Evolutionary conservation across 2,329 filamentous ascomycete species (phyloP).

Genomic region (Penicillium palitans): DNA sequence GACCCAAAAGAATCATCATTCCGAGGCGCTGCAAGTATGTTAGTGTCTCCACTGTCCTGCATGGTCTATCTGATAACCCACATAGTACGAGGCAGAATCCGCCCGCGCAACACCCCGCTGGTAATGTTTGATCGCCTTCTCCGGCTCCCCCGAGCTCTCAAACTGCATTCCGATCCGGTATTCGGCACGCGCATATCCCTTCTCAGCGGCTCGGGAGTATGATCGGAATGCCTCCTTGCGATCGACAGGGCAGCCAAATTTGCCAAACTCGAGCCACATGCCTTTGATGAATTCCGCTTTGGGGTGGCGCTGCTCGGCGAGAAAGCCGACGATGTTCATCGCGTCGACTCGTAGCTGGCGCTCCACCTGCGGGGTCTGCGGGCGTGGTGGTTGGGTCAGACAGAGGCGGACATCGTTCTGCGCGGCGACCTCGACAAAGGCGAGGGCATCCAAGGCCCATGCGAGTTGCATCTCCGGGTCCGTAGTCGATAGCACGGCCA

Average conservation of each 20-base stretch:
- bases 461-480: constrained; percentile 95
- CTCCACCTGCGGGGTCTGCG: constrained; percentile 80
- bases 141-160: constrained; percentile 88
- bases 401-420: constrained; percentile 72
- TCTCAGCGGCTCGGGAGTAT: constrained; percentile 81
- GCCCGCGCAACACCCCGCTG: constrained; percentile 73
- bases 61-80: constrained; percentile 33
- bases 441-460: constrained; percentile 91
- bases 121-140: constrained; percentile 90
- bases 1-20: constrained; percentile 95
- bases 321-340: constrained; percentile 84
- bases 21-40: constrained; percentile 68
- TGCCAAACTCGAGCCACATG: constrained; percentile 98
- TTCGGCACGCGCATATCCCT: constrained; percentile 83
- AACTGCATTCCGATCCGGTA: constrained; percentile 99
- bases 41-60: constrained; percentile 14
- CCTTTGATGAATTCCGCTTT: constrained; percentile 91
- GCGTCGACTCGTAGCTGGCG: constrained; percentile 86
- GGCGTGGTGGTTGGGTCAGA: constrained; percentile 59
- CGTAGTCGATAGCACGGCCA: constrained; percentile 84
- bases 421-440: constrained; percentile 80
- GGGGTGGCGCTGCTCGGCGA: constrained; percentile 88
- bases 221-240: constrained; percentile 91
- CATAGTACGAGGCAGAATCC: constrained; percentile 82
- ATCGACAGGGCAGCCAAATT: constrained; percentile 85